Conservation (phyloP, 2,329 filamentous ascomycete genomes). For the Trichoderma asperellum region DNA sequence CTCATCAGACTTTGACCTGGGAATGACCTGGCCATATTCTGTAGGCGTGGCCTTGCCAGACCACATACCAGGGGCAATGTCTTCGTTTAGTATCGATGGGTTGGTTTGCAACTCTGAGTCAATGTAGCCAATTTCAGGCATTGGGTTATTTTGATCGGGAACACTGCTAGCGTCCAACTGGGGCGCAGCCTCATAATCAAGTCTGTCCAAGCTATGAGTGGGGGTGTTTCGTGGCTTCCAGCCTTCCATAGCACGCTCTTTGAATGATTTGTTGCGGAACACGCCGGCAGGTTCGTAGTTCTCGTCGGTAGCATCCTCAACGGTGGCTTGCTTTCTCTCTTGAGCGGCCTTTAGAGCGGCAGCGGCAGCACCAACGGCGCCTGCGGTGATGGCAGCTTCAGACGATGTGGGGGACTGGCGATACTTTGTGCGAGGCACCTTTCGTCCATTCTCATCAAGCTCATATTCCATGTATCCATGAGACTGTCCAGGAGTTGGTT, state of each 20-base stretch:
- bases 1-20: slow-evolving; percentile 39
- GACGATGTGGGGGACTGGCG: slow-evolving; percentile 59
- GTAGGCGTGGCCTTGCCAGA: slow-evolving; percentile 59
- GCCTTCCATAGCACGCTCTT: slow-evolving; percentile 63
- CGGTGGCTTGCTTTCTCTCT: slow-evolving; percentile 48
- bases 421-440: slow-evolving; percentile 52
- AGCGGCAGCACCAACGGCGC: slow-evolving; percentile 58
- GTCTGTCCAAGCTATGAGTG: slow-evolving; percentile 61
- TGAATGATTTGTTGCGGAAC: slow-evolving; percentile 66
- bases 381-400: slow-evolving; percentile 61
- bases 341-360: slow-evolving; percentile 56
- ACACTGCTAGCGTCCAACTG: slow-evolving; percentile 70
- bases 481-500: slow-evolving; percentile 47
- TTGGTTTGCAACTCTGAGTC: slow-evolving; percentile 78
- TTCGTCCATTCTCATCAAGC: slow-evolving; percentile 60
- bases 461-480: slow-evolving; percentile 61
- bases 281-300: slow-evolving; percentile 57
- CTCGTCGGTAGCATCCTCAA: slow-evolving; percentile 42
- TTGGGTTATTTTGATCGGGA: slow-evolving; percentile 69
- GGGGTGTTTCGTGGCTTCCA: slow-evolving; percentile 60
- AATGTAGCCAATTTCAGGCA: slow-evolving; percentile 75
- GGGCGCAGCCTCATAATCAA: slow-evolving; percentile 56
- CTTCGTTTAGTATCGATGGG: slow-evolving; percentile 77
- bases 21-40: slow-evolving; percentile 36
- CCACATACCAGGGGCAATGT: slow-evolving; percentile 50